Percentiles rank a stretch among this genome's conserved stretches.
These are phyloP conservation scores for Suzukiozyma palmioleophila DNA, from an alignment of 1,139 yeast genomes.

Conservation along the genomic window DNA sequence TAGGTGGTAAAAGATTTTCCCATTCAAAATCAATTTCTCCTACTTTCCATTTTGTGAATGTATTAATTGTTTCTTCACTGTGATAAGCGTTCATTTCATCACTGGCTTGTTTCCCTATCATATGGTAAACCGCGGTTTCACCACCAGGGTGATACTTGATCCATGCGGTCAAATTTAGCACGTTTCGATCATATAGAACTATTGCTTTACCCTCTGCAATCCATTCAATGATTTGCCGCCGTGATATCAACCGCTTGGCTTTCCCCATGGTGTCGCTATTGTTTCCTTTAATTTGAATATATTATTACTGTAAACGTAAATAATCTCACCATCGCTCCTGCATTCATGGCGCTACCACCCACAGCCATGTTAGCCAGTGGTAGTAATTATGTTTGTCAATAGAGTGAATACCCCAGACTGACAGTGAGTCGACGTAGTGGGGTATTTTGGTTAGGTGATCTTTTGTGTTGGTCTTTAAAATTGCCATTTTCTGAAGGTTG, in stretches of 20 bases:
- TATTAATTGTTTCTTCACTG: conserved; percentile 48
- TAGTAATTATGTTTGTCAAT: no score
- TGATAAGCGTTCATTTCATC: conserved; percentile 89
- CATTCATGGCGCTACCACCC: no score
- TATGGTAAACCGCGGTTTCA: conserved; percentile 73
- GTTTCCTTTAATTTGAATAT: conserved; percentile 16
- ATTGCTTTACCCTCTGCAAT: conserved; percentile 68
- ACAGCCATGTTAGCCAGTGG: no score
- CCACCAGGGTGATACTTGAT: conserved; percentile 82
- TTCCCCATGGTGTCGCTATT: not conserved
- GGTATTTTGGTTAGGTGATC: no score
- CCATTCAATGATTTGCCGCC: conserved; percentile 32
- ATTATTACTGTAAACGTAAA: no score
- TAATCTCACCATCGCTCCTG: no score
- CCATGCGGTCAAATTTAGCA: conserved; percentile 69
- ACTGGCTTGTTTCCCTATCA: conserved; percentile 87
- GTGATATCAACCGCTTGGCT: conserved; percentile 8
- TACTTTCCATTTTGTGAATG: conserved; percentile 53
- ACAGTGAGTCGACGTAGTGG: no score
- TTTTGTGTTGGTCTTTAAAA: no score
- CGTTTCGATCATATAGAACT: conserved; percentile 59
- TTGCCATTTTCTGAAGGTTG: no score
- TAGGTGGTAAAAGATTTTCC: conserved; percentile 80
- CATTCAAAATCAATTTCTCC: conserved; percentile 63
- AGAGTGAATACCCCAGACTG: no score